A percentile compares a stretch with the other conserved stretches of the same genome.
phyloP scores from a whole-genome alignment of 2,329 filamentous ascomycete genomes.

The Aureobasidium musti region DNA sequence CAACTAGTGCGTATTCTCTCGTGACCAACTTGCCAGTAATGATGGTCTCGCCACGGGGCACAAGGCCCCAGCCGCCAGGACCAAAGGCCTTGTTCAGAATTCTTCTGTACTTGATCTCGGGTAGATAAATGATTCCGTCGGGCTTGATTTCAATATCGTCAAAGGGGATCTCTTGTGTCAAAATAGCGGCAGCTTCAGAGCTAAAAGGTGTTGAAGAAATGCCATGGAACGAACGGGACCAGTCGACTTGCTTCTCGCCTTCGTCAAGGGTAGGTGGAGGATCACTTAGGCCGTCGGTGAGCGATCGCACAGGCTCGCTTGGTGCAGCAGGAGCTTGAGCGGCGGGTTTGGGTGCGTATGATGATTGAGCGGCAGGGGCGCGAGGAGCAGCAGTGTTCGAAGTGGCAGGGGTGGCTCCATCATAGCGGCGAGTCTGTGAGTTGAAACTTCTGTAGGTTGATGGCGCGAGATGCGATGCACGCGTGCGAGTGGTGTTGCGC shows the following conservation, averaged over 20 bases:
- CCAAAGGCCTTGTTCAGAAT: conserved; percentile 91
- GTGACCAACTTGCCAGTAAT: conserved; percentile 81
- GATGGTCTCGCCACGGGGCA: conserved; percentile 80
- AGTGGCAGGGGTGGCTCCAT: background rate
- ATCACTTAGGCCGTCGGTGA: conserved; percentile 56
- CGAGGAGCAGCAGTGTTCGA: conserved; percentile 14
- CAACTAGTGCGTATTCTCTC: conserved; percentile 89
- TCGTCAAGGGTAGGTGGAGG: conserved; percentile 53
- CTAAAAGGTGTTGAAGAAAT: conserved; percentile 71
- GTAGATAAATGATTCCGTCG: conserved; percentile 92
- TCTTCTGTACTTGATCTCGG: conserved; percentile 95
- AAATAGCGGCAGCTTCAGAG: conserved; percentile 65
- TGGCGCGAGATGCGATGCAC: conserved; percentile 20
- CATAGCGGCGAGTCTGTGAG: conserved; percentile 20
- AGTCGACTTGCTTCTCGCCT: conserved; percentile 64
- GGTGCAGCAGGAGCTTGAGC: conserved; percentile 30
- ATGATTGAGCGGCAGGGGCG: conserved; percentile 27
- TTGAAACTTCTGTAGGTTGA: conserved; percentile 20
- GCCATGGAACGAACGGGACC: conserved; percentile 81
- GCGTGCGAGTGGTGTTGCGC: conserved; percentile 6
- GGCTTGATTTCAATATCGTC: conserved; percentile 95
- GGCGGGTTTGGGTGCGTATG: conserved; percentile 1
- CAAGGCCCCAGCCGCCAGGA: conserved; percentile 92
- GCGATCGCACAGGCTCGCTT: conserved; percentile 41
- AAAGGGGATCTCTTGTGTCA: conserved; percentile 66